Evolutionary conservation across 805 yeast species (phyloP), one percentile per base, ranked within the genome.

Genomic region (Yarrowia porcina): DNA sequence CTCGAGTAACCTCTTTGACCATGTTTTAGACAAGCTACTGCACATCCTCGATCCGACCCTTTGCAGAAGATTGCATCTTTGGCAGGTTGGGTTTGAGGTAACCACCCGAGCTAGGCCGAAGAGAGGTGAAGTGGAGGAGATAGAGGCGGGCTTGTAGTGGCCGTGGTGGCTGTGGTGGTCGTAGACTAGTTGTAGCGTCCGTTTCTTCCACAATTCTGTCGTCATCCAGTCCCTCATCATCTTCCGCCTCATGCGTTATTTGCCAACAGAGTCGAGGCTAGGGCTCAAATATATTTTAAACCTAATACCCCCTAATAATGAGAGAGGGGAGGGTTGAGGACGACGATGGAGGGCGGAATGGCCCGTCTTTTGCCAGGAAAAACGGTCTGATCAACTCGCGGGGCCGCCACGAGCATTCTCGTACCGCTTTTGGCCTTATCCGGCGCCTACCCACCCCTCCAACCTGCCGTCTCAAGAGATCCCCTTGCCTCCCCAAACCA

Each of bases 261-360:
- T 52, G 59, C 59, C 59, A 52, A 52, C 59, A 52, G 44, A 52
- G 44, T 52, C 44, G 59, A 36, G 59, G 59, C 59, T 35, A 52
- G 59, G 59, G 59, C 59, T 52, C 59, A 52, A 52, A 52, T 52
- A 35, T 52, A 52, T 52, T 52, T 52, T 52, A 52, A 52, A 52
- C 59, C 44, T 52, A 52, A 52, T 52, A 35, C 59, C 59, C 59
- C 59, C 59, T 52, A 52, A 52, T 52, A 25, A 13, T 32, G 44
- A 23, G 59, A 35, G 57, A 49, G 57, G 41, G 41, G 57, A 23
- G 44, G 44, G 10, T 10, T 6, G 11, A 21, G 17, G 13, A 17
- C 7, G 44, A 2, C 17, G 7, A n/a, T 49, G 11, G 5, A 15
- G 28, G 56, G 21, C 4, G 20, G 20, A 32, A 15, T 49, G 27